Evolutionary conservation across 768 basidiomycete genomes (phyloP).

Genomic region (Postia placenta): DNA sequence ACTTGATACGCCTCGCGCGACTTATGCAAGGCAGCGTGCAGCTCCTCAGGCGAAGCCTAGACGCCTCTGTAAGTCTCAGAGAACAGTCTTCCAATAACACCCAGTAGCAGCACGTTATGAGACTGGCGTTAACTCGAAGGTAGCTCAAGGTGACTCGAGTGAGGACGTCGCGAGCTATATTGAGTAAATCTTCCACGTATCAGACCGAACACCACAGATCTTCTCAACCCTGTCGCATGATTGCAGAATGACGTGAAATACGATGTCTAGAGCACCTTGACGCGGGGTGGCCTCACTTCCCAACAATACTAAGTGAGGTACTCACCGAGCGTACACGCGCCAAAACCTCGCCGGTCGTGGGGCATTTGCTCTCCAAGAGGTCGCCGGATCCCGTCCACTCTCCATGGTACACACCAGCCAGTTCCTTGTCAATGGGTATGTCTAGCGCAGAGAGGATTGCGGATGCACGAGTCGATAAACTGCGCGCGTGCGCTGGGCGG

Average conservation of each 20-base stretch:
- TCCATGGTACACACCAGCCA: constrained; percentile 79
- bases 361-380: constrained; percentile 65
- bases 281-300: background rate
- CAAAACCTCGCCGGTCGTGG: constrained; percentile 81
- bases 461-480: constrained; percentile 70
- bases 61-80: too few species aligned
- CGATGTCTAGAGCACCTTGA: too few species aligned
- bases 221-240: too few species aligned
- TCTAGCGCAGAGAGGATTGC: constrained; percentile 58
- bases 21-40: constrained; percentile 60
- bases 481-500: background rate
- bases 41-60: constrained; percentile 67
- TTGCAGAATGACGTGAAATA: too few species aligned
- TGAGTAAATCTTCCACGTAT: too few species aligned
- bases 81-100: too few species aligned
- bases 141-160: too few species aligned
- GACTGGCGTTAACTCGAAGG: too few species aligned
- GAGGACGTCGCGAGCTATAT: too few species aligned
- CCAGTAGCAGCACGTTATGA: too few species aligned
- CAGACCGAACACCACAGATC: too few species aligned
- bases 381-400: constrained; percentile 76
- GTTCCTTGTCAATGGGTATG: constrained; percentile 47
- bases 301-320: constrained; percentile 2
- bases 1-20: constrained; percentile 66
- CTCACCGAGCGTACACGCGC: constrained; percentile 68